phyloP scores from a whole-genome alignment of 179 eudicot species.

The Carnegiea gigantea region DNA sequence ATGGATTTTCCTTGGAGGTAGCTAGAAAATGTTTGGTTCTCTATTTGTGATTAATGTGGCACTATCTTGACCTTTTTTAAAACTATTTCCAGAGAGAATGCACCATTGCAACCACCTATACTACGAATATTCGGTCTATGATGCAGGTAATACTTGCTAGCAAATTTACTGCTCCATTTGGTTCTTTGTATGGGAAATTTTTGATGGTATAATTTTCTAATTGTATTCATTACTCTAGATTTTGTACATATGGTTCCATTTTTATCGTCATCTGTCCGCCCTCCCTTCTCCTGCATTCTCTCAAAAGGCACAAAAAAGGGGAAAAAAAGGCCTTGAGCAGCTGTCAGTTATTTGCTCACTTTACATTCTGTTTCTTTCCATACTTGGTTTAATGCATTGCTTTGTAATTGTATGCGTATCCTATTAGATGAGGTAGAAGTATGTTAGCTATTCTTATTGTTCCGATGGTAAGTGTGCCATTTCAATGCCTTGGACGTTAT shows the following conservation, averaged over 20 bases:
- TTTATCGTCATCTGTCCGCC: too few relatives aligned
- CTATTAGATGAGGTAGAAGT: background rate
- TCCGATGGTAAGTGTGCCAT: background rate
- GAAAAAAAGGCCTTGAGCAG: too few relatives aligned
- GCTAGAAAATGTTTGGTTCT: background rate
- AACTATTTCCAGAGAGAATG: slow-evolving; percentile 56
- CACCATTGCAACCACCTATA: slow-evolving; percentile 78
- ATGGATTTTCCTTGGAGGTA: slow-evolving; percentile 89
- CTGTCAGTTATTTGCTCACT: too few relatives aligned
- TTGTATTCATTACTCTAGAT: background rate
- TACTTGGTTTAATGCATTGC: too few relatives aligned
- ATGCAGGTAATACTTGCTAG: slow-evolving; percentile 69
- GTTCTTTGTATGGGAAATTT: background rate
- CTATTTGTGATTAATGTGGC: background rate
- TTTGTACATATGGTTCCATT: too few relatives aligned
- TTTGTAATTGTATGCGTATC: background rate
- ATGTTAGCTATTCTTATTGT: background rate
- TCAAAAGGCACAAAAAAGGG: too few relatives aligned
- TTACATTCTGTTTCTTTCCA: too few relatives aligned
- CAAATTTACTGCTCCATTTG: background rate
- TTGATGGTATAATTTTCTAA: background rate
- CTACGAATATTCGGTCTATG: slow-evolving; percentile 84
- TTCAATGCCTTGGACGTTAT: background rate
- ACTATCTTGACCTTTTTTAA: background rate
- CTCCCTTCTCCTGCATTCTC: too few relatives aligned